phyloP scores from a whole-genome alignment of 306 rosid species.

The Albizia julibrissin region DNA sequence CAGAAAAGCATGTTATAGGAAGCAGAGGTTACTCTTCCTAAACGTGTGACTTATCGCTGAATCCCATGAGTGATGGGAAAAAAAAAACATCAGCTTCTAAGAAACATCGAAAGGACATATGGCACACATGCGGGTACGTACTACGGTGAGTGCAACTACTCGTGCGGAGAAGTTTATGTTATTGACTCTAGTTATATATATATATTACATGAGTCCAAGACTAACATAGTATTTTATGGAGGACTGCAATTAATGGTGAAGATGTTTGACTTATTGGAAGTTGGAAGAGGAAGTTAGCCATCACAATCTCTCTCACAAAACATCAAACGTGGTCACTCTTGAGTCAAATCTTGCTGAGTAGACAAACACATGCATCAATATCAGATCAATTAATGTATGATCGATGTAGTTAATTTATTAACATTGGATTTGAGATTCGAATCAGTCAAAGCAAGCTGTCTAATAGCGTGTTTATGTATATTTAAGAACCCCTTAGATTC shows the following conservation, averaged over 20 bases:
- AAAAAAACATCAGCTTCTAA: background rate
- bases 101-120: constrained; percentile 1
- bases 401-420: no score
- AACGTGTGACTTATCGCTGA: background rate
- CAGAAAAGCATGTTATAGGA: constrained; percentile 8
- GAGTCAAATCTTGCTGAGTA: background rate
- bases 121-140: constrained; percentile 30
- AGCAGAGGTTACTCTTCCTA: background rate
- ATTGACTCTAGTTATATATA: background rate
- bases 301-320: background rate
- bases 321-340: background rate
- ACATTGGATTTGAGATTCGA: background rate
- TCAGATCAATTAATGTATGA: background rate
- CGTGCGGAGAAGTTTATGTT: background rate
- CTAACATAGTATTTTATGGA: background rate
- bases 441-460: constrained; percentile 3
- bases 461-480: background rate
- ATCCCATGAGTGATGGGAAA: background rate
- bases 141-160: background rate
- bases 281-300: background rate
- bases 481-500: background rate
- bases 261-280: background rate
- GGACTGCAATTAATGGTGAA: background rate
- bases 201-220: background rate
- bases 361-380: background rate